Base-by-base conservation (phyloP, 306 rosid species). In the Medicago arabica region DNA sequence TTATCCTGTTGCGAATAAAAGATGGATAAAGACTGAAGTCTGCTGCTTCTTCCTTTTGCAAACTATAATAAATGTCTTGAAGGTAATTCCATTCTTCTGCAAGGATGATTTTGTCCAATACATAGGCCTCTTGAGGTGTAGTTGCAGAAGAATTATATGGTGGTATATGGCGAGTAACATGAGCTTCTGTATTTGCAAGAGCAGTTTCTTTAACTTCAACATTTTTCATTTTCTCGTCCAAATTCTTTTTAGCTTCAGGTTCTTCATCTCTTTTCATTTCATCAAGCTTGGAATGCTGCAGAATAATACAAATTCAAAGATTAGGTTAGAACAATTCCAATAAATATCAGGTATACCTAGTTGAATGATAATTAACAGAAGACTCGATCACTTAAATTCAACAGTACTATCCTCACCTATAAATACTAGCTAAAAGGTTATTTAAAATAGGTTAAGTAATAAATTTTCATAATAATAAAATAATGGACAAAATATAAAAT, bases 41-140 rank as follows among this genome's bases (percentile, higher is more conserved):
- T 16, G 82, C 75, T 76, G 80, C 80, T 74, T 76, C 86, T 75
- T 51, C 85, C 54, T 4, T 71, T 18, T 73, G 83, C 85, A 83
- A 71, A 55, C 46, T 79, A 28, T 80, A 1, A 75, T 81, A 89
- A 77, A 95, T 75, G 87, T 92, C 97, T 76, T 80, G 83, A 47
- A 95, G 92, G 78, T 66, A 78, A 80, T 31, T 79, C 97, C 96
- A 89, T 76, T 95, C 99, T 77, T 85, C 90, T 54, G 61, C 62
- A 63, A 85, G 81, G 65, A 92, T 92, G 77, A 95, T 95, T 88
- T 88, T 78, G 66, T 90, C 93, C 78, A 92, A 75, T 41, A 92
- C 81, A 83, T 88, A 95, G 78, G 89, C 97, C 84, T 84, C 88
- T 74, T 85, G 84, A 53, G 96, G 89, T 14, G 90, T 81, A 14